These are phyloP conservation scores for Fraxinus cuspidata DNA, from an alignment of 257 asterid genomes.

Conservation along the genomic window DNA sequence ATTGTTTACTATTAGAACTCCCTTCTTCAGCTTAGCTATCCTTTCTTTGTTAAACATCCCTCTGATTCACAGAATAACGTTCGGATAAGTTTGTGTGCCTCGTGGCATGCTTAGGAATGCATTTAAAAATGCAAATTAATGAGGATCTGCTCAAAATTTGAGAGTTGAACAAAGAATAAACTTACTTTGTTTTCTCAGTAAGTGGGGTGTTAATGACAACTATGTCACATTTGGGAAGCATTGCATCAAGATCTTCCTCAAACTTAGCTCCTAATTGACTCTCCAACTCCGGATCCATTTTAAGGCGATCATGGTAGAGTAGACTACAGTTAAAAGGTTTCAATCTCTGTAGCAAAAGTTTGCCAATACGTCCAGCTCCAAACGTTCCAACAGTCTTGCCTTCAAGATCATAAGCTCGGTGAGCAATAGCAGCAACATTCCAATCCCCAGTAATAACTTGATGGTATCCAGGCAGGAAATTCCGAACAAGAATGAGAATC, in stretches of 20 bases:
- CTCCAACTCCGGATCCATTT: constrained; percentile 78
- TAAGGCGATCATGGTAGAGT: constrained; percentile 84
- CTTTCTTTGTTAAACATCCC: constrained; percentile 84
- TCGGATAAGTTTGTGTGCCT: not conserved
- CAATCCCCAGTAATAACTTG: constrained; percentile 89
- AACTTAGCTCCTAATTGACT: constrained; percentile 71
- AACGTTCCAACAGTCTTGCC: constrained; percentile 99
- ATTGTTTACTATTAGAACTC: constrained; percentile 88
- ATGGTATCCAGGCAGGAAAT: constrained; percentile 85
- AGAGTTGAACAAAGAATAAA: not conserved
- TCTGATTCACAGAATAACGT: constrained; percentile 34
- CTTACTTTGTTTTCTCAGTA: constrained; percentile 88
- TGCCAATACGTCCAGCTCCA: constrained; percentile 96
- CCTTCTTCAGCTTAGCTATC: constrained; percentile 90
- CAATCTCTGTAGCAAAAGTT: constrained; percentile 79
- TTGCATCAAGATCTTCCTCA: constrained; percentile 86
- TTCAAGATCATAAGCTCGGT: constrained; percentile 94
- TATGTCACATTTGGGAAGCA: constrained; percentile 94
- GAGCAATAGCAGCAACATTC: constrained; percentile 87
- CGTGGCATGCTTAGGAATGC: not conserved
- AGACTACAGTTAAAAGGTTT: constrained; percentile 92
- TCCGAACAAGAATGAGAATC: constrained; percentile 88
- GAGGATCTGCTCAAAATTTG: not conserved
- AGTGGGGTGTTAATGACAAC: constrained; percentile 89
- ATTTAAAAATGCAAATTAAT: not conserved